These are phyloP conservation scores for Nephelium lappaceum DNA, from an alignment of 345 rosid genomes.

Conservation along the genomic window DNA sequence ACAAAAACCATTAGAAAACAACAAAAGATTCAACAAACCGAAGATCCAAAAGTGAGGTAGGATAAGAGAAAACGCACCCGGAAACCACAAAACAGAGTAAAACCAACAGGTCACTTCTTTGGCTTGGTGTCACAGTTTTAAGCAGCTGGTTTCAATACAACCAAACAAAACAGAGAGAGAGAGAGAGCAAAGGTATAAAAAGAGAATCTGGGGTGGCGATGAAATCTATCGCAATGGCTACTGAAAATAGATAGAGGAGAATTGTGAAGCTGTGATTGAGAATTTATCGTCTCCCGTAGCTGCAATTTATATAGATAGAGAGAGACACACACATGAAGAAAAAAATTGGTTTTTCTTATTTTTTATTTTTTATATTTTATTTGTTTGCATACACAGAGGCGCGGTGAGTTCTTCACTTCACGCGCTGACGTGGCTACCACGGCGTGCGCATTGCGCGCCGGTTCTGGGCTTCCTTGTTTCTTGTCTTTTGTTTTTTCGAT, in stretches of 20 bases:
- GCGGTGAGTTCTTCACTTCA: not conserved
- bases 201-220: not conserved
- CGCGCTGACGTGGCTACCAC: conserved; percentile 14
- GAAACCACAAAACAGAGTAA: not conserved
- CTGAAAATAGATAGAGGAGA: not conserved
- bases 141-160: not conserved
- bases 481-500: not conserved
- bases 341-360: not conserved
- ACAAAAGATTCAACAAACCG: not conserved
- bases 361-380: not conserved
- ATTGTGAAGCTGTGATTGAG: not conserved
- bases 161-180: not conserved
- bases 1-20: not conserved
- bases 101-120: not conserved
- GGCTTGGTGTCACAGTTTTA: not conserved
- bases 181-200: not conserved
- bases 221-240: not conserved
- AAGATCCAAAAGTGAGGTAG: not conserved
- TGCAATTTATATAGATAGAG: not conserved
- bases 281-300: not conserved
- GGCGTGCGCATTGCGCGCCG: conserved; percentile 11
- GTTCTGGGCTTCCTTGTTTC: not conserved
- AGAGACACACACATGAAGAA: not conserved
- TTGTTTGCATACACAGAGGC: not conserved
- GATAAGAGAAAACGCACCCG: not conserved